Evolutionary conservation across 1,284 basidiomycete genomes (phyloP).

Genomic region (Apiotrichum laibachii): DNA sequence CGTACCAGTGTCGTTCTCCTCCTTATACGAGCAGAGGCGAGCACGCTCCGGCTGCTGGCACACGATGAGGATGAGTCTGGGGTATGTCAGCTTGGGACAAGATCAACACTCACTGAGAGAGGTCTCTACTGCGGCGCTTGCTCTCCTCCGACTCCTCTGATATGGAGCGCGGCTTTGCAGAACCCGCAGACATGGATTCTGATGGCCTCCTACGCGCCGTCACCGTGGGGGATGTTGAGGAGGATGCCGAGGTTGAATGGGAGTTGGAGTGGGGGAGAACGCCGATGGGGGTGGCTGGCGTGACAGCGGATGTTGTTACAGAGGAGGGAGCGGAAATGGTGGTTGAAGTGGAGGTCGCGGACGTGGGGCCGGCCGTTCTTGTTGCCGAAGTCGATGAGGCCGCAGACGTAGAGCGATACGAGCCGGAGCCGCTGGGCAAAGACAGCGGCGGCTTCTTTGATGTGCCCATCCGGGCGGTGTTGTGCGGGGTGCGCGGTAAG

Average conservation of each 20-base stretch:
- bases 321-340: not conserved
- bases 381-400: not conserved
- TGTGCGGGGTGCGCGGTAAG: not conserved
- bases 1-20: conserved; percentile 53
- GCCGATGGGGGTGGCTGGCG: not conserved
- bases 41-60: conserved; percentile 51
- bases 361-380: not conserved
- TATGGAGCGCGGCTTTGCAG: not conserved
- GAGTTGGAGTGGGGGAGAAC: not conserved
- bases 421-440: not conserved
- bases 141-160: not conserved
- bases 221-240: not conserved
- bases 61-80: conserved; percentile 28
- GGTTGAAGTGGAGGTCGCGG: not conserved
- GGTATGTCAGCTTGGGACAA: not conserved
- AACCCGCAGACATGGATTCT: not conserved
- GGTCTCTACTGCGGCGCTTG: not conserved
- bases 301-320: not conserved
- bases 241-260: not conserved
- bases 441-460: not conserved
- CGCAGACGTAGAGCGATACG: not conserved
- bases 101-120: conserved; percentile 3
- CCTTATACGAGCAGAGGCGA: conserved; percentile 52
- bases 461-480: not conserved
- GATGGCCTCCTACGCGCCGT: not conserved